Base-by-base conservation (phyloP, 768 basidiomycete genomes). In the Clitopilus hobsonii region DNA sequence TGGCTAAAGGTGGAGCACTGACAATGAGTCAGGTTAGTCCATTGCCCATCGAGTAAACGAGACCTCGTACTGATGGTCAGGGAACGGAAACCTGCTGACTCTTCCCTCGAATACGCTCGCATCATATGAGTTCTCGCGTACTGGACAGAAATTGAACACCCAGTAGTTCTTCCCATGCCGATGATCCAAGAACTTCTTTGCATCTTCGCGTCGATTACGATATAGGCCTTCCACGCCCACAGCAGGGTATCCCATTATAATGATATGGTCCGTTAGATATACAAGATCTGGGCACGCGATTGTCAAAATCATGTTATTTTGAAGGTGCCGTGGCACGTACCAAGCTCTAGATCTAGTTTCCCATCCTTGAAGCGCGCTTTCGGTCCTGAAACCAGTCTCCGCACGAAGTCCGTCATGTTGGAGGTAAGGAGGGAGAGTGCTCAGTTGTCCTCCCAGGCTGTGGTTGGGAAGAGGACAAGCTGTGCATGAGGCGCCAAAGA, bases 101-200 rank as follows among this genome's bases (percentile, higher is more conserved):
- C 89, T 75, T 6, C 85, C 84, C 11, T 80, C 79, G 64, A 94
- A 94, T 30, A 85, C 70, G 47, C 71, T 69, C 2, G 85, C 72
- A 2, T 84, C 80, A 67, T 96, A 96, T 5, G 84, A 79, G 65
- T 94, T 94, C 68, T 94, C 93, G 58, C 74, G 77, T 6, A 86
- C 61, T 0, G 92, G 91, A 60, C 92, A 94, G 56, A 94, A 84
- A 67, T 96, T 94, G 77, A 91, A 94, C 8, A 94, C 82, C 86
- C 91, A 89, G 65, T 83, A 94, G 62, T 91, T 84, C 62, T 84
- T 77, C 4, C 82, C 82, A 62, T 94, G 91, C 47, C 85, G 75
- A 52, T 82, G 73, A 24, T 89, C 83, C 5, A 94, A 75, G 66
- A 94, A 93, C 36, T 76, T 78, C 59, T 84, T 83, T 1, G 86